Conservation (phyloP, 1,139 yeast species). For the Pichia sp. region DNA sequence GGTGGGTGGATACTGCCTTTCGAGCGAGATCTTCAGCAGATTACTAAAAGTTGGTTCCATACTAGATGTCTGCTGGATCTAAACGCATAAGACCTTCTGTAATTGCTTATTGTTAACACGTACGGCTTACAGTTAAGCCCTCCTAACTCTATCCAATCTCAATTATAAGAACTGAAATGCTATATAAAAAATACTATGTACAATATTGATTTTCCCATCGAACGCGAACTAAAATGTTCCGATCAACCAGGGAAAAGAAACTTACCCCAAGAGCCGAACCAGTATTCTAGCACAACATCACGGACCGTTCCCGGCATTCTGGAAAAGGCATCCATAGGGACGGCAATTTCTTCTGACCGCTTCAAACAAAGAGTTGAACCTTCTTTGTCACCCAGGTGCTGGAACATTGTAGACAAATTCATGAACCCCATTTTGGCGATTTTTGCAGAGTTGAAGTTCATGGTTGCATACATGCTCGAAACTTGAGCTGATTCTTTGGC, state of each 20-base stretch:
- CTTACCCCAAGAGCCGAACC: conserved; percentile 33
- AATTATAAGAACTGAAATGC: neutral
- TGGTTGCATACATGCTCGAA: conserved; percentile 32
- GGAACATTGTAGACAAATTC: conserved; percentile 40
- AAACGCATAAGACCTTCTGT: conserved; percentile 5
- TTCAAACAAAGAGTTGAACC: conserved; percentile 31
- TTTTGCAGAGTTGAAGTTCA: conserved; percentile 38
- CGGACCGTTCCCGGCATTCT: conserved; percentile 25
- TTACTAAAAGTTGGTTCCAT: conserved; percentile 23
- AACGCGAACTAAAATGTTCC: neutral
- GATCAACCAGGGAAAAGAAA: conserved; percentile 31
- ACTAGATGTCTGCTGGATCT: conserved; percentile 7
- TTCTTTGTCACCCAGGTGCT: conserved; percentile 32
- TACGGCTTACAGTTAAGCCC: too few species aligned
- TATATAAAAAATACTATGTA: conserved; percentile 1
- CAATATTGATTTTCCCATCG: conserved; percentile 13
- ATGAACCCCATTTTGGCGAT: conserved; percentile 38
- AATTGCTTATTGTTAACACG: conserved; percentile 8
- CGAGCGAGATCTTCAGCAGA: conserved; percentile 23
- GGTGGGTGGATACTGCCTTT: conserved; percentile 24
- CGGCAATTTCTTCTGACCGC: conserved; percentile 27
- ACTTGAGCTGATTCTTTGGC: conserved; percentile 48
- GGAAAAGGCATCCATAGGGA: conserved; percentile 30
- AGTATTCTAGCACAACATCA: conserved; percentile 30
- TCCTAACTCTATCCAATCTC: neutral